Base-by-base conservation (phyloP, 164 flowering plant species). In the Protea cynaroides region DNA sequence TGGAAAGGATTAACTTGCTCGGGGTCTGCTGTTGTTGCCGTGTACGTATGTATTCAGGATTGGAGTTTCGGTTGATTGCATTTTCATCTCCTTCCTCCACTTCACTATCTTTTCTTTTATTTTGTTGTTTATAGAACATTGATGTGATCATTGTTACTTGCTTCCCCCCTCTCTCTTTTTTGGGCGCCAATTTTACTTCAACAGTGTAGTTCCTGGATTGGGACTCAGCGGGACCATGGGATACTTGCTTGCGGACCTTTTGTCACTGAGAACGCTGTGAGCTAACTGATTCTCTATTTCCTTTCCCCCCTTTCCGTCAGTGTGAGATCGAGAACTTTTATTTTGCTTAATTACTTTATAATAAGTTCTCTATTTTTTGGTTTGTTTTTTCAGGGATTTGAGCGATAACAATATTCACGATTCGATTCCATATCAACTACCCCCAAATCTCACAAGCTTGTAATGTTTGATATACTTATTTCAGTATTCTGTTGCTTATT, bases 211-310 rank as follows among this genome's bases (percentile, higher is more conserved):
- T 74, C 72, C 96, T 58, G 93, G 85, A 34, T 70, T 94, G 74
- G 90, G 86, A 38, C 86, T 94, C 68, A 78, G 14, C 72, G 98
- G 98, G 49, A 84, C 91, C 43, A 56, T 94, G 84, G 98, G 98
- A 67, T 94, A 90, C 77, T 59, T 73, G 79, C 90, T 90, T 38
- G 73, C 89, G 7, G 61, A 70, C 66, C 83, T 94, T 21, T 64
- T 56, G 44, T 82, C 87, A 7, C 72, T 94, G 70, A 83, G 66
- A 72, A 83, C 83, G 59, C 68, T 94, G 98, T 94, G 71, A 84
- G 89, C 36, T 67, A 58, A 18, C 44, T 11, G 25, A 8, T 25
- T 22, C 22, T 58, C 24, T 43, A 46, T n/a, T 71, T 52, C 46
- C 22, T 1, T 61, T 43, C 7, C 34, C 24, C 43, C 7, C 11